Evolutionary conservation across 1,284 basidiomycete genomes (phyloP), one percentile per base, ranked within the genome.

Genomic region (Amylostereum chailletii): DNA sequence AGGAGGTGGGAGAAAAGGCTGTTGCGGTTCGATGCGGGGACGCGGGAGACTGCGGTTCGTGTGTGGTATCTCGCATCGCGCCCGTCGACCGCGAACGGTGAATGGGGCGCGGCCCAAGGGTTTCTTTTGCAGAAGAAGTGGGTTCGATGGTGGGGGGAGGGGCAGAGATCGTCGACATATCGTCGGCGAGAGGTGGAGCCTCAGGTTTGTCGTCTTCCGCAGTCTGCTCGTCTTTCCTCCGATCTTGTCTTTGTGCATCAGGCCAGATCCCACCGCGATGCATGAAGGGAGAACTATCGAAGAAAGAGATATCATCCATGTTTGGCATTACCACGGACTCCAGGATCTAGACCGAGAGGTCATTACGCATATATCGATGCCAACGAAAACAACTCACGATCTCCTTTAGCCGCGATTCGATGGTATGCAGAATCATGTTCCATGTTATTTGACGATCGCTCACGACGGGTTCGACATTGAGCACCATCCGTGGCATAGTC

Each of bases 271-370:
- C 95, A 45, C 94, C 95, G 41, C 95, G 83, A 53, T 81, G 78
- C 40, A 68, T 59, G 52, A 81, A 80, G 3, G 68, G 62, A 1
- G 67, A 63, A 40, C 88, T 94, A 64, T 95, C 88, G 64, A 96
- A 98, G 77, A 94, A 98, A 2, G 94, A 77, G 51, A 97, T 85
- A 61, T 98, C 95, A 65, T 99, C 95, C 91, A 97, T 95, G 68
- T 97, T 92, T 5, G 96, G 96, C 58, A 95, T 69, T 7, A 99
- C 94, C 31, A 99, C 78, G 0, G 92, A 94, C 60, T 99, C 95
- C 58, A 81, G 77, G 46, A 97, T 87, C 92, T 95, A 59, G 3
- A 52, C n/a, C 44, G 39, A 3, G 26, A 34, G 51, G 10, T 34
- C 46, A 53, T 26, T 11, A 50, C 39, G 51, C 48, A 49, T 42